phyloP scores from a whole-genome alignment of 495 filamentous ascomycete species.

The Aspergillus haitiensis region DNA sequence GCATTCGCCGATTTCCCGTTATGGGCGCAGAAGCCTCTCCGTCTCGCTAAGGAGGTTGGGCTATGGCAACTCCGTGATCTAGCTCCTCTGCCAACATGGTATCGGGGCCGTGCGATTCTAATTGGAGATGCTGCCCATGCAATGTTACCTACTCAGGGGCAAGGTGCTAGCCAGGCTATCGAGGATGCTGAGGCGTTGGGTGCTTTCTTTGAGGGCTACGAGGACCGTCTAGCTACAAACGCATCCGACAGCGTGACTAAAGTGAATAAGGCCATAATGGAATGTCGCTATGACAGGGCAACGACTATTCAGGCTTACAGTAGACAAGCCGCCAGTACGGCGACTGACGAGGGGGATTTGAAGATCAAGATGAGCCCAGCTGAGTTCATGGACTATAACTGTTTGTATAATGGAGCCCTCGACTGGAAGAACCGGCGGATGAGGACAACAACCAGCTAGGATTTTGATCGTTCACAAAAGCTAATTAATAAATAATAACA shows the following conservation, averaged over 20 bases:
- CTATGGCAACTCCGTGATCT: conserved; percentile 49
- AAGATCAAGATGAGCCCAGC: conserved; percentile 39
- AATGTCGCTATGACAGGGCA: conserved; percentile 15
- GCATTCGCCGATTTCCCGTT: conserved; percentile 39
- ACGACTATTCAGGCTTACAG: conserved; percentile 27
- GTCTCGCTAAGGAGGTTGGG: conserved; percentile 10
- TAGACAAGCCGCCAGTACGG: conserved; percentile 33
- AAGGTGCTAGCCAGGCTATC: conserved; percentile 41
- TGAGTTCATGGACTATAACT: conserved; percentile 49
- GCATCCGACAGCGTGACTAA: not conserved
- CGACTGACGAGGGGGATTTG: conserved; percentile 18
- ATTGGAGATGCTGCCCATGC: conserved; percentile 50
- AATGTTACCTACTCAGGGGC: conserved; percentile 44
- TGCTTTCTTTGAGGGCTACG: conserved; percentile 28
- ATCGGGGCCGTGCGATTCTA: conserved; percentile 38
- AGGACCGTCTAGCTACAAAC: not conserved
- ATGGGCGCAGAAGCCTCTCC: conserved; percentile 32
- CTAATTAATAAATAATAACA: too few relatives aligned
- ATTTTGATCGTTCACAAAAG: too few relatives aligned
- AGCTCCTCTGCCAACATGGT: conserved; percentile 40
- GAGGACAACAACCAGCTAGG: too few relatives aligned
- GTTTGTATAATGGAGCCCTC: conserved; percentile 36
- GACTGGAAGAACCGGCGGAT: too few relatives aligned
- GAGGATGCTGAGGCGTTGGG: conserved; percentile 41
- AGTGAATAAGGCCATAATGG: conserved; percentile 11